These are phyloP conservation scores for Eucalyptus polyanthemos DNA, from an alignment of 345 rosid genomes.

Conservation along the genomic window DNA sequence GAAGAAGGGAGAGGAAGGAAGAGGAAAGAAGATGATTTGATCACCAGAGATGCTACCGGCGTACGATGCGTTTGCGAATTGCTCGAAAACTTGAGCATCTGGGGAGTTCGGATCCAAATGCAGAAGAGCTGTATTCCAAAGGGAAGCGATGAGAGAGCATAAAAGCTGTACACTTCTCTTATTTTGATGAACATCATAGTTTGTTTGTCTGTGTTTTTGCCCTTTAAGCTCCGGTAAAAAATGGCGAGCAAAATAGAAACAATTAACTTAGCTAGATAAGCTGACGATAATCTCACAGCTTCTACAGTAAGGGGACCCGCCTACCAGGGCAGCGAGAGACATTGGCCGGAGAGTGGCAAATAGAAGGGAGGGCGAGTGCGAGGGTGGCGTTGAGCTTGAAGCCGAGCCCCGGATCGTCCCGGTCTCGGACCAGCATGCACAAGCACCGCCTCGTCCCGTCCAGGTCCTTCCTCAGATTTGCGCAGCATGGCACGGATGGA, in stretches of 20 bases:
- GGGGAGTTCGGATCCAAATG: not conserved
- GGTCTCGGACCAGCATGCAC: constrained; percentile 51
- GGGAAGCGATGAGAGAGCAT: not conserved
- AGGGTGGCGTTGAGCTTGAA: constrained; percentile 61
- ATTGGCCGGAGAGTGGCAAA: constrained; percentile 54
- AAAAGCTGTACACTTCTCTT: not conserved
- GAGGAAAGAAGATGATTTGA: not conserved
- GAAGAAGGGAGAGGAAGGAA: not conserved
- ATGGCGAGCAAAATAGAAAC: not conserved
- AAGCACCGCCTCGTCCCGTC: constrained; percentile 43
- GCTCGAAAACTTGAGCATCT: not conserved
- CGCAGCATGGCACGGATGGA: constrained; percentile 75
- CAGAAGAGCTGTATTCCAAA: not conserved
- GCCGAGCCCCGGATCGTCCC: constrained; percentile 59
- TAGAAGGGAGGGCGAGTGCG: constrained; percentile 53
- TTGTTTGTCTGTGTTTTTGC: not conserved
- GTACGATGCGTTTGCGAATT: not conserved
- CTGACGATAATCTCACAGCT: not conserved
- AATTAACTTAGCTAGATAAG: not conserved
- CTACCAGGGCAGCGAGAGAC: constrained; percentile 64
- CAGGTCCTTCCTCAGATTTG: constrained; percentile 47
- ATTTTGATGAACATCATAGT: not conserved
- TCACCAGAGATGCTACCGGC: not conserved
- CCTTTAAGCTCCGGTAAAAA: not conserved
- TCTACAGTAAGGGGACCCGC: not conserved